Evolutionary conservation across 2,329 filamentous ascomycete genomes (phyloP).

Genomic region (Botryotinia narcissicola): DNA sequence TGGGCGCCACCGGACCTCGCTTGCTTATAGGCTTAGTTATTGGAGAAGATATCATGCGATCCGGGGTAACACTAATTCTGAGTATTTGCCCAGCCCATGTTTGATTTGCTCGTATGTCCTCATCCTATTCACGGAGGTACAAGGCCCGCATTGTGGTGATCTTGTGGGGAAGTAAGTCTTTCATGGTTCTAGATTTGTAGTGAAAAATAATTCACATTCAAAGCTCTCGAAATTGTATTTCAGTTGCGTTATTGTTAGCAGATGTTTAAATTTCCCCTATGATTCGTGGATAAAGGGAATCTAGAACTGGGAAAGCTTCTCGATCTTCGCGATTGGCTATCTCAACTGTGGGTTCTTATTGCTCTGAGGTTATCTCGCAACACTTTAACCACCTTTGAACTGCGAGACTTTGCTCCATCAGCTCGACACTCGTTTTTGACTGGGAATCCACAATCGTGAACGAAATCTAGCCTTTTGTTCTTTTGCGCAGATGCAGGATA

Average conservation of each 20-base stretch:
- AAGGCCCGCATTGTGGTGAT: background rate
- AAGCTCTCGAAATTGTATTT: background rate
- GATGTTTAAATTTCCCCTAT: background rate
- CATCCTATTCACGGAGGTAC: constrained; percentile 1
- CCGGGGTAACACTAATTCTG: background rate
- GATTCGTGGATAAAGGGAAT: no score
- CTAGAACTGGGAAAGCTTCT: background rate
- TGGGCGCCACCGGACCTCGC: background rate
- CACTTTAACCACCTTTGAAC: no score
- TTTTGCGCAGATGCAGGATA: background rate
- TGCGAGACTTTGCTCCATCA: no score
- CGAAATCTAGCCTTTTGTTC: background rate
- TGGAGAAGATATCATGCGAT: background rate
- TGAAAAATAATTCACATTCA: background rate
- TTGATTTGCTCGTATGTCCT: background rate
- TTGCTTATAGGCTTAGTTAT: background rate
- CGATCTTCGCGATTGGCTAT: background rate
- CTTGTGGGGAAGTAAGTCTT: background rate
- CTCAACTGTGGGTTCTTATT: background rate
- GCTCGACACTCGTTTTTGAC: background rate
- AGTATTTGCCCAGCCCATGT: background rate
- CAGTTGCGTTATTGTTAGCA: background rate
- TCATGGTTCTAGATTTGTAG: constrained; percentile 3
- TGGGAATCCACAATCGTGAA: background rate
- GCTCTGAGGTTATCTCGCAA: background rate